These are phyloP conservation scores for Danielozyma ontarioensis DNA, from an alignment of 805 yeast genomes.

Conservation along the genomic window DNA sequence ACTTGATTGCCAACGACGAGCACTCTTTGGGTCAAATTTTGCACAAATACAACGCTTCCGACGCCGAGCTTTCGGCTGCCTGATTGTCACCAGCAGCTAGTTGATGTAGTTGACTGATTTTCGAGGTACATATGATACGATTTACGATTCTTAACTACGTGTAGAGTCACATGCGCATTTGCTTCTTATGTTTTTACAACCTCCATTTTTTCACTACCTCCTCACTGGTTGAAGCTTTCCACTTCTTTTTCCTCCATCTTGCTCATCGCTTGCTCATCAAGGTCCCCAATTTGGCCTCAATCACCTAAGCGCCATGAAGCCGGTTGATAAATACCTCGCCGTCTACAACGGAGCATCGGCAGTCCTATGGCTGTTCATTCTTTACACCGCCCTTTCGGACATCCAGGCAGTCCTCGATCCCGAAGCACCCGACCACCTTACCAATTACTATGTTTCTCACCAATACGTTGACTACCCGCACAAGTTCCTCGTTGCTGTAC, in stretches of 20 bases:
- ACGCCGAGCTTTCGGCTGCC: slow-evolving; percentile 7
- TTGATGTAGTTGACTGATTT: too few species aligned
- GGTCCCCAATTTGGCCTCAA: too few species aligned
- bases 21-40: slow-evolving; percentile 23
- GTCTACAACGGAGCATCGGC: slow-evolving; percentile 14
- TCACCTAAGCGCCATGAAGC: too few species aligned
- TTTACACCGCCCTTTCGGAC: slow-evolving; percentile 9
- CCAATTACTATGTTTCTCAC: slow-evolving; percentile 4
- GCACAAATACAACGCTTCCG: slow-evolving; percentile 18
- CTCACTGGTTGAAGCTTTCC: too few species aligned
- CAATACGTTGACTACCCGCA: slow-evolving; percentile 21
- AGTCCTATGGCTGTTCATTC: slow-evolving; percentile 13
- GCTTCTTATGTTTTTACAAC: too few species aligned
- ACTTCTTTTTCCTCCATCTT: too few species aligned
- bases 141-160: too few species aligned
- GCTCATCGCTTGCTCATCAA: too few species aligned
- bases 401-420: slow-evolving; percentile 2
- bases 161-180: too few species aligned
- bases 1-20: slow-evolving; percentile 35
- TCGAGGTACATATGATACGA: too few species aligned
- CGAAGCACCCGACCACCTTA: slow-evolving; percentile 1
- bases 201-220: too few species aligned
- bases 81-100: background rate
- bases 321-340: slow-evolving; percentile 6
- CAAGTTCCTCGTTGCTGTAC: slow-evolving; percentile 19